Percentiles rank a stretch among this genome's conserved stretches.
Conservation (phyloP, 2,329 filamentous ascomycete genomes). For the Clonostachys rhizophaga region DNA sequence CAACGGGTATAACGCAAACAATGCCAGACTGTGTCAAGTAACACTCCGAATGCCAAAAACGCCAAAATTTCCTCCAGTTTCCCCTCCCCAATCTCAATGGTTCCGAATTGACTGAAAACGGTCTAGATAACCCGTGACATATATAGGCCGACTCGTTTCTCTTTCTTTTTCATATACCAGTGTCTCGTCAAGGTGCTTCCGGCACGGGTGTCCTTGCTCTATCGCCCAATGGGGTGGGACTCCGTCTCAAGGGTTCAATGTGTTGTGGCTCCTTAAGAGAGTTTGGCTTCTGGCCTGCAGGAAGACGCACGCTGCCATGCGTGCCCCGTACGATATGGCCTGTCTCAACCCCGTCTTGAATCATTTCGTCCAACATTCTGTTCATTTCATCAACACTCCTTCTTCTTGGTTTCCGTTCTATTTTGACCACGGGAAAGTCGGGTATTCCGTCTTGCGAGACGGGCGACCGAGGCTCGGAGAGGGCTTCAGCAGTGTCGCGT, state of each 20-base stretch:
- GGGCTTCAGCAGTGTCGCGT: conserved; percentile 70
- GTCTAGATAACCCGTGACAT: no score
- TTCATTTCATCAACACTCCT: conserved; percentile 90
- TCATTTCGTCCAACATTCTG: conserved; percentile 92
- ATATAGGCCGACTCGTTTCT: no score
- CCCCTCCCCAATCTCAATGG: conserved; percentile 4
- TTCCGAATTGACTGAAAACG: conserved; percentile 6
- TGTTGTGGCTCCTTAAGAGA: conserved; percentile 22
- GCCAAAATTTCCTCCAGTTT: not conserved
- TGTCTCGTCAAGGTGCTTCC: conserved; percentile 8
- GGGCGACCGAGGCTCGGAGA: conserved; percentile 23
- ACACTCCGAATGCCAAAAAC: not conserved
- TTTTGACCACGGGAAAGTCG: conserved; percentile 2
- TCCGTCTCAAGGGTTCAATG: conserved; percentile 32
- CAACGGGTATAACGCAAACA: conserved; percentile 23
- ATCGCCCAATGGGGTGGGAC: conserved; percentile 18
- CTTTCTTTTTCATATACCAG: no score
- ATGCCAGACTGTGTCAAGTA: conserved; percentile 1
- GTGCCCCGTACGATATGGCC: conserved; percentile 65
- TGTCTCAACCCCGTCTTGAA: conserved; percentile 77
- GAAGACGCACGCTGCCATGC: conserved; percentile 62
- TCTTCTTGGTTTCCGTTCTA: conserved; percentile 42
- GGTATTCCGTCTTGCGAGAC: conserved; percentile 4
- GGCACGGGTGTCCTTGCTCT: conserved; percentile 13
- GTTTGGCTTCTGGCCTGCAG: conserved; percentile 36